Percentiles rank a stretch among this genome's conserved stretches.
These are phyloP conservation scores for Adenanthera pavonina DNA, from an alignment of 306 rosid species.

Conservation along the genomic window DNA sequence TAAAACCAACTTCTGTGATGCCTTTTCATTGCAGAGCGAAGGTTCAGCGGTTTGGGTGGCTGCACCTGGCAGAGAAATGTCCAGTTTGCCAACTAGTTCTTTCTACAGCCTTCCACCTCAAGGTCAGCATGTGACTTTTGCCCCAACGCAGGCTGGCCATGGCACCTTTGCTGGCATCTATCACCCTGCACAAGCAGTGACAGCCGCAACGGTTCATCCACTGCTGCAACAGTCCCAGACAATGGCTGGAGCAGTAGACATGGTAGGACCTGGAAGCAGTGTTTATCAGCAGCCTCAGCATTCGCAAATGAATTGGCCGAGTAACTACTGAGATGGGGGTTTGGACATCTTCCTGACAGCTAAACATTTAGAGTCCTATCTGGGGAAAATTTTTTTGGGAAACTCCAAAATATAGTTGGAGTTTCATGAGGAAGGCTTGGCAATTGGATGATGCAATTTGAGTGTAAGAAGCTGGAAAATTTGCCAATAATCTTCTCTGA, in stretches of 20 bases:
- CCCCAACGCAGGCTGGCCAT: constrained; percentile 91
- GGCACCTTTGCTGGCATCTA: constrained; percentile 82
- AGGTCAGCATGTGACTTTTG: constrained; percentile 82
- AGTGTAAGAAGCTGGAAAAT: constrained; percentile 62
- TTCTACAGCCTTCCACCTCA: constrained; percentile 91
- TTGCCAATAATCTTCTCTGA: constrained; percentile 70
- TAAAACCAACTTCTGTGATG: constrained; percentile 5
- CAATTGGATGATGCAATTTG: constrained; percentile 57
- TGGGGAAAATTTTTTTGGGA: constrained; percentile 51
- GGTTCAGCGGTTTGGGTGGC: constrained; percentile 94
- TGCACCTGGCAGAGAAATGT: constrained; percentile 87
- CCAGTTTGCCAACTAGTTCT: constrained; percentile 78
- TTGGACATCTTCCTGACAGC: constrained; percentile 44
- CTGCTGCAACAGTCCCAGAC: constrained; percentile 94
- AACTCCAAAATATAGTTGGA: constrained; percentile 65
- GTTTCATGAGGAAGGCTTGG: constrained; percentile 51
- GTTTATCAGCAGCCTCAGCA: constrained; percentile 96
- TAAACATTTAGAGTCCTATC: constrained; percentile 50
- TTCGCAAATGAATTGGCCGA: constrained; percentile 91
- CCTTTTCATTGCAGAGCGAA: constrained; percentile 70
- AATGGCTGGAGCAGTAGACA: constrained; percentile 91
- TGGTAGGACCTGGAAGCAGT: constrained; percentile 91
- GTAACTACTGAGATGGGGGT: constrained; percentile 69
- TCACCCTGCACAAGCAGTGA: constrained; percentile 91
- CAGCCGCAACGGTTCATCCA: constrained; percentile 85